phyloP scores from a whole-genome alignment of 2,329 filamentous ascomycete species.

The Hypoxylon sp. region DNA sequence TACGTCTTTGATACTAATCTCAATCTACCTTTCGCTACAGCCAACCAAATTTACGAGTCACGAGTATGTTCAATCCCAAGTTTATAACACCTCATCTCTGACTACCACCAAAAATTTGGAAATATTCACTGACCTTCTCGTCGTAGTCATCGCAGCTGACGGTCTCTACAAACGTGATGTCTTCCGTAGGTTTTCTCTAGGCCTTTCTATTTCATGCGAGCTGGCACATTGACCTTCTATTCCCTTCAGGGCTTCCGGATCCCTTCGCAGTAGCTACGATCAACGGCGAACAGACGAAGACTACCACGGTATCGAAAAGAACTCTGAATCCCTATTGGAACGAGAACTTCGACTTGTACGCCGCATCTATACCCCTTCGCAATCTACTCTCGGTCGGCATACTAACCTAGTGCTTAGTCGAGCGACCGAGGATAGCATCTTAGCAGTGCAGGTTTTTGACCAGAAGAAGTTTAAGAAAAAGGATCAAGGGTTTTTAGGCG shows the following conservation, averaged over 20 bases:
- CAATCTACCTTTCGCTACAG: constrained; percentile 57
- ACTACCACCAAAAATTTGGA: constrained; percentile 14
- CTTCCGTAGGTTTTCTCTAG: constrained; percentile 75
- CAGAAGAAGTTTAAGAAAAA: constrained; percentile 99
- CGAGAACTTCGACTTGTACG: constrained; percentile 97
- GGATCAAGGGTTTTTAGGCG: constrained; percentile 97
- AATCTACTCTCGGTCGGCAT: constrained; percentile 28
- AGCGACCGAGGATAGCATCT: constrained; percentile 93
- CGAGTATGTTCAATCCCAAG: constrained; percentile 70
- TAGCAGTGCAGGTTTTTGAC: constrained; percentile 98
- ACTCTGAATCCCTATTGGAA: constrained; percentile 99
- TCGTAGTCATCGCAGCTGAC: constrained; percentile 93
- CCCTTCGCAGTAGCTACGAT: constrained; percentile 97
- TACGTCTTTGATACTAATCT: no score
- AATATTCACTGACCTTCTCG: constrained; percentile 50
- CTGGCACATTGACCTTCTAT: constrained; percentile 22
- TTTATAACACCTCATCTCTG: constrained; percentile 6
- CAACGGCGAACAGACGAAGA: constrained; percentile 97
- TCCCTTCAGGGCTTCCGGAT: constrained; percentile 83
- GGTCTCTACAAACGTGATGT: constrained; percentile 99
- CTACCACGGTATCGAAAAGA: constrained; percentile 96
- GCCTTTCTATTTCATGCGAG: neutral
- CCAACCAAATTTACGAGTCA: constrained; percentile 89
- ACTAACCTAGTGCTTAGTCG: constrained; percentile 63
- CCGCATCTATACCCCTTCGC: constrained; percentile 20